Conservation (phyloP, 2,329 filamentous ascomycete genomes). For the Trichophyton benhamiae region DNA sequence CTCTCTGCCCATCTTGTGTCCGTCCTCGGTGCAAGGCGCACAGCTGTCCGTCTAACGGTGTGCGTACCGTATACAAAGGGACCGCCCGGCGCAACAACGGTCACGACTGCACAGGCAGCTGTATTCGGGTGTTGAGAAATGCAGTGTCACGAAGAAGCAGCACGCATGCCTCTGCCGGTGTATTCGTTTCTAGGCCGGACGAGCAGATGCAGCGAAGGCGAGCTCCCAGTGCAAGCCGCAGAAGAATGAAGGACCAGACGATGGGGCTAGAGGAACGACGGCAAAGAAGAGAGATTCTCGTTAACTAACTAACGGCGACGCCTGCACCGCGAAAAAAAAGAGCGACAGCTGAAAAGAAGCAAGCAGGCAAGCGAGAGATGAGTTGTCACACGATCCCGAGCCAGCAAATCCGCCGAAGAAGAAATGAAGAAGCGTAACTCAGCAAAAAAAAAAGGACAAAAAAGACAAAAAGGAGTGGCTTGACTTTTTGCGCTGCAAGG, state of each 20-base stretch:
- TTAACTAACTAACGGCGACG: too few relatives aligned
- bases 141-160: not conserved
- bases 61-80: too few relatives aligned
- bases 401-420: not conserved
- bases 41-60: not conserved
- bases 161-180: not conserved
- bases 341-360: not conserved
- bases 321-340: not conserved
- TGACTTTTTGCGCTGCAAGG: not conserved
- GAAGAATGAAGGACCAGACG: not conserved
- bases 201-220: not conserved
- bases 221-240: too few relatives aligned
- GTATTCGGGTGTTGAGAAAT: not conserved
- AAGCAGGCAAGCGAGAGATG: not conserved
- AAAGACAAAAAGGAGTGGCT: not conserved
- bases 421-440: not conserved
- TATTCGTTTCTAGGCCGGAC: not conserved
- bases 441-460: too few relatives aligned
- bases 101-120: not conserved
- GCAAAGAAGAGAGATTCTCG: too few relatives aligned
- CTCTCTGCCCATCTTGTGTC: constrained; percentile 18
- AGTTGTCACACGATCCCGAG: constrained; percentile 1
- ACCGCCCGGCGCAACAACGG: not conserved
- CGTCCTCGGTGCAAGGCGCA: not conserved
- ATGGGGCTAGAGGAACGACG: not conserved